Conservation (phyloP, 2,329 filamentous ascomycete species). For the Phialophora verrucosa region DNA sequence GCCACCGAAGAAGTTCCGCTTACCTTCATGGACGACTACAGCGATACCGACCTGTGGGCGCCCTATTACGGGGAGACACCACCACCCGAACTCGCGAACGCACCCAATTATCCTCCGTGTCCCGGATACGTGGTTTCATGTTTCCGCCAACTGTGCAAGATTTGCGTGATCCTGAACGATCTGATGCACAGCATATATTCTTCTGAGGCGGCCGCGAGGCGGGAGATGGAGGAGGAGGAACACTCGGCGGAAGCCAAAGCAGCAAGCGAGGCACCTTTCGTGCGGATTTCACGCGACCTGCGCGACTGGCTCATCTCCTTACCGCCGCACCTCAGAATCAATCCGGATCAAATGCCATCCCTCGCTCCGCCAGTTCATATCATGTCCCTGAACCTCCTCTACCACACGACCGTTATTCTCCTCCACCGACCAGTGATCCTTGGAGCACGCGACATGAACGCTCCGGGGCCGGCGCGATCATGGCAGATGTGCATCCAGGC, state of each 20-base stretch:
- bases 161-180: conserved; percentile 57
- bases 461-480: conserved; percentile 31
- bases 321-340: conserved; percentile 52
- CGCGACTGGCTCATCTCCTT: conserved; percentile 51
- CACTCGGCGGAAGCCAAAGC: conserved; percentile 29
- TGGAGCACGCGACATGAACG: conserved; percentile 29
- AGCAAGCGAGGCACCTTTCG: conserved; percentile 34
- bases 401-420: conserved; percentile 59
- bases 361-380: conserved; percentile 53
- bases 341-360: conserved; percentile 42
- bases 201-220: conserved; percentile 48
- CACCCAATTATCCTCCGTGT: conserved; percentile 36
- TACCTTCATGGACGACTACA: conserved; percentile 42
- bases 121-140: conserved; percentile 42
- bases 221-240: conserved; percentile 39
- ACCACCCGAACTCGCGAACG: conserved; percentile 28
- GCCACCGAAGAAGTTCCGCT: conserved; percentile 36
- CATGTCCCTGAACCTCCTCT: conserved; percentile 55
- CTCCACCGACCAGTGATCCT: conserved; percentile 60
- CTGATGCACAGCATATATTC: conserved; percentile 56
- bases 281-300: conserved; percentile 51
- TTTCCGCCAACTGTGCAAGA: conserved; percentile 43
- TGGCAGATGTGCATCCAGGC: conserved; percentile 38
- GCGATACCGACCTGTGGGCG: conserved; percentile 41
- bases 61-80: conserved; percentile 42